Base-by-base conservation (phyloP, 2,329 filamentous ascomycete species). In the Coniochaeta sp. region DNA sequence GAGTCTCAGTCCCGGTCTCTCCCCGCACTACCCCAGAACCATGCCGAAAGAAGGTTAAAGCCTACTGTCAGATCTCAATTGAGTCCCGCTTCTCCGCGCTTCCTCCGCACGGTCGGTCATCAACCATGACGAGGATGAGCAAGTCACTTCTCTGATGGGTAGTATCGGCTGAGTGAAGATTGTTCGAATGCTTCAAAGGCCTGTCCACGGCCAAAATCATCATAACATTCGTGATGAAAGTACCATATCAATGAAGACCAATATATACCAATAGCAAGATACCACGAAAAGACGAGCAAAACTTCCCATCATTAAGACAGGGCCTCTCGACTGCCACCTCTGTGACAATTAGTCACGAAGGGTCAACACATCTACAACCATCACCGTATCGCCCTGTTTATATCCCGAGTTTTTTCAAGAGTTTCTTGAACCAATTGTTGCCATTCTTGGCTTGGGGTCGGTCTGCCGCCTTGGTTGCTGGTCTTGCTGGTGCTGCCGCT, bases 361-460 rank as follows among this genome's bases (percentile, higher is more conserved):
- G 6, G 6, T 55, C 12, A 12, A 17, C 26, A 22, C 12, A 31
- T 55, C 50, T 55, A 55, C 50, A 26, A 14, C 31, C 31, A 12
- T n/a, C 31, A 36, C 47, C 47, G 12, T 24, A 7, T 36, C n/a
- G 17, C 28, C 52, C 31, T 36, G 24, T 57, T 38, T 38, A 57
- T 34, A 57, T 57, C 34, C 54, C 54, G 31, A 57, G 28, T 17
- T 57, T 57, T 31, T 38, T 57, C 31, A 57, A 38, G 34, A 57
- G 54, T 28, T 38, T 57, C 54, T 57, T 57, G 31, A 57, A 38
- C 54, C 54, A 57, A 38, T 57, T 57, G n/a, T 38, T 57, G 28
- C 54, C 54, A 38, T 57, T 57, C 54, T 57, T 57, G 54, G 34
- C 31, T 57, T 57, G 54, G 54, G 54, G 54, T 57, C 54, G 28